phyloP scores from a whole-genome alignment of 129 eudicot genomes.

The Deinandra increscens region DNA sequence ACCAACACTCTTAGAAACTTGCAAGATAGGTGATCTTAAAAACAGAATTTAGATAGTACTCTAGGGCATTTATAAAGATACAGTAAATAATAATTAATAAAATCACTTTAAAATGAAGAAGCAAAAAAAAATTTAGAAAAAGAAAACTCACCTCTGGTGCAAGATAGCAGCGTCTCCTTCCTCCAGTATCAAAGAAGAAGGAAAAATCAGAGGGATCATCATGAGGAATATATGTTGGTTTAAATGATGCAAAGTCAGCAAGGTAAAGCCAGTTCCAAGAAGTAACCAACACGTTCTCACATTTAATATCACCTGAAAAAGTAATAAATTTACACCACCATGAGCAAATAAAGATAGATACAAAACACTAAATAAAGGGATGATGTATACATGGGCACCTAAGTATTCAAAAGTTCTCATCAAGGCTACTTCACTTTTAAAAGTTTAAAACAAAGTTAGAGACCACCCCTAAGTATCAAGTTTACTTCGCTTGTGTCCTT shows the following conservation, averaged over 20 bases:
- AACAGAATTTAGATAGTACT: not conserved
- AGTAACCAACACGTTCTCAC: constrained; percentile 97
- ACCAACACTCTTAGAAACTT: constrained; percentile 1
- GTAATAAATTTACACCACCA: not conserved
- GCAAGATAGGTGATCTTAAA: constrained; percentile 6
- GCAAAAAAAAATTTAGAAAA: not conserved
- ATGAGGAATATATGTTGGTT: constrained; percentile 96
- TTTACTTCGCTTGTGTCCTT: not conserved
- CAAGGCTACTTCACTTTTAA: not conserved
- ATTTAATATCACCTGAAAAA: constrained; percentile 89
- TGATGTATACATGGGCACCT: not conserved
- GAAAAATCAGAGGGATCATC: constrained; percentile 99
- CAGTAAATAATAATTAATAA: not conserved
- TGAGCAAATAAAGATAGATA: constrained; percentile 3
- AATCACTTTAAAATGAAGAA: constrained; percentile 3
- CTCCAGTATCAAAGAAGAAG: constrained; percentile 95
- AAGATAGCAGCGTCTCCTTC: constrained; percentile 98
- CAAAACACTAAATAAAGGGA: not conserved
- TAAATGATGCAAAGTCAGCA: constrained; percentile 95
- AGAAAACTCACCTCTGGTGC: constrained; percentile 83
- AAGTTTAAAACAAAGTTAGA: not conserved
- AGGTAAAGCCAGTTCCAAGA: constrained; percentile 99
- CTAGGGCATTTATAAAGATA: not conserved
- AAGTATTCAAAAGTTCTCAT: not conserved
- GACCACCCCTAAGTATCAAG: not conserved